Percentiles rank a stretch among this genome's conserved stretches.
phyloP scores from a whole-genome alignment of 208 protist species.

The Zelonia costaricensis region DNA sequence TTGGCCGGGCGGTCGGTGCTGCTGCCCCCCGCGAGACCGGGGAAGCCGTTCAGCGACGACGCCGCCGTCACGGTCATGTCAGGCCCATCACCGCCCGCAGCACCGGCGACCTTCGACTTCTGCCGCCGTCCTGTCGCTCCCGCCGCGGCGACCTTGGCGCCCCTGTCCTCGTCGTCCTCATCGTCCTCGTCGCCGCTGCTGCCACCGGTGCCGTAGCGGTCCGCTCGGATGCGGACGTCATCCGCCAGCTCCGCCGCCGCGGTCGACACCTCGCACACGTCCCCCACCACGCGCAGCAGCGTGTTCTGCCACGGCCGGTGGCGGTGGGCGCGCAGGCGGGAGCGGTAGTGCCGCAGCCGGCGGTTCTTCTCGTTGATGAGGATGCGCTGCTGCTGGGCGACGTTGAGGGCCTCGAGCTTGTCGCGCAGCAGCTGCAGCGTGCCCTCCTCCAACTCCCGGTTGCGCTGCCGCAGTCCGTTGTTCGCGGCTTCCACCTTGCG shows the following conservation, averaged over 20 bases:
- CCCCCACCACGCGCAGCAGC: slow-evolving; percentile 74
- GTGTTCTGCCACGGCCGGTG: slow-evolving; percentile 80
- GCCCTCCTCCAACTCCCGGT: slow-evolving; percentile 43
- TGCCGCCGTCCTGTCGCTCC: background rate
- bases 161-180: slow-evolving; percentile 6
- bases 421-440: slow-evolving; percentile 56
- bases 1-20: background rate
- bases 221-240: slow-evolving; percentile 45
- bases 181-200: background rate
- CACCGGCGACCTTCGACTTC: too few species aligned
- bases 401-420: slow-evolving; percentile 74
- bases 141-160: slow-evolving; percentile 1
- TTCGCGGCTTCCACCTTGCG: slow-evolving; percentile 68
- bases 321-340: slow-evolving; percentile 74
- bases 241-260: slow-evolving; percentile 52
- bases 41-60: background rate
- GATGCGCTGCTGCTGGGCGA: slow-evolving; percentile 78
- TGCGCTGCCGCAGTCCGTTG: slow-evolving; percentile 54
- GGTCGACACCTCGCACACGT: slow-evolving; percentile 70
- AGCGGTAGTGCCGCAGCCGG: slow-evolving; percentile 71
- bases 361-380: slow-evolving; percentile 52
- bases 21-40: too few species aligned
- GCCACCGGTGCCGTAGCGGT: slow-evolving; percentile 11
- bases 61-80: too few species aligned
- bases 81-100: background rate